Conservation (phyloP, 345 rosid genomes). For the Eucalyptus regnans region DNA sequence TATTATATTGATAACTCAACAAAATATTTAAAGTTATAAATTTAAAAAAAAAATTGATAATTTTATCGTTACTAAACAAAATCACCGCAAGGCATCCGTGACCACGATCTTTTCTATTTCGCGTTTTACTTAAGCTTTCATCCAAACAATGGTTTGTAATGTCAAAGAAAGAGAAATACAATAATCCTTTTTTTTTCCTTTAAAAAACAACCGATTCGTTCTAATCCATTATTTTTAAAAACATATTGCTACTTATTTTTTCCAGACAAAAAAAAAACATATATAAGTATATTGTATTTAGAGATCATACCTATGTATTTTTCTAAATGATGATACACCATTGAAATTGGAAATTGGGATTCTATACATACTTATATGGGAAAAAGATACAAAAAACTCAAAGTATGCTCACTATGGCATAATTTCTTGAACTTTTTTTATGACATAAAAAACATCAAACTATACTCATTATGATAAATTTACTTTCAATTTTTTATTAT, state of each 20-base stretch:
- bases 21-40: too few species aligned
- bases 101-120: neutral
- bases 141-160: neutral
- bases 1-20: too few species aligned
- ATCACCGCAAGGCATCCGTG: neutral
- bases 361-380: neutral
- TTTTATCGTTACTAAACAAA: neutral
- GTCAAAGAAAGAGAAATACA: neutral
- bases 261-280: neutral
- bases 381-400: too few species aligned
- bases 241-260: neutral
- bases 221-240: neutral
- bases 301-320: neutral
- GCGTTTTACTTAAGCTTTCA: neutral
- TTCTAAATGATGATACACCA: neutral
- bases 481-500: too few species aligned
- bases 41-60: too few species aligned
- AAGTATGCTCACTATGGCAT: too few species aligned
- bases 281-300: neutral
- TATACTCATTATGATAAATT: neutral
- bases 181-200: neutral
- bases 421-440: fast-evolving
- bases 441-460: neutral
- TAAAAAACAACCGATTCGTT: neutral
- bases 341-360: neutral